phyloP scores from a whole-genome alignment of 495 filamentous ascomycete genomes.

The Chaetomidium leptoderma region DNA sequence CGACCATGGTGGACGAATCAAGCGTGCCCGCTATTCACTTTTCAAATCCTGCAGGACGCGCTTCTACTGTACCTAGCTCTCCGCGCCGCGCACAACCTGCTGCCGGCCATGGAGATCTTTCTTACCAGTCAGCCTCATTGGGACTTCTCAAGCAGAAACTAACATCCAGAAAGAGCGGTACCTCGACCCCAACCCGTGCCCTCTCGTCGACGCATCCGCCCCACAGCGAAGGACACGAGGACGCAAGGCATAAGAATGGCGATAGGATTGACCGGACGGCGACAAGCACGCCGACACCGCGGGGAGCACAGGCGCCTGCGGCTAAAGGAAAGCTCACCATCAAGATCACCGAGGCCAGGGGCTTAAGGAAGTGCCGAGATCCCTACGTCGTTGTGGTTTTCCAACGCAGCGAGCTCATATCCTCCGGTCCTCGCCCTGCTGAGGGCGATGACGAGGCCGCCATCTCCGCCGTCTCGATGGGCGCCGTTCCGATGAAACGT shows the following conservation, averaged over 20 bases:
- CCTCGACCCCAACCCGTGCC: conserved; percentile 79
- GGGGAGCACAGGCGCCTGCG: conserved; percentile 61
- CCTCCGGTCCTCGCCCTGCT: conserved; percentile 63
- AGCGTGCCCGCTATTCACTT: conserved; percentile 67
- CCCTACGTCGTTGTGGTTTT: conserved; percentile 97
- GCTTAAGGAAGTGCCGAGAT: conserved; percentile 72
- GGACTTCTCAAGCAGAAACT: conserved; percentile 72
- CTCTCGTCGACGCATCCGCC: conserved; percentile 56
- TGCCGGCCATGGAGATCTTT: conserved; percentile 49
- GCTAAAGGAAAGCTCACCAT: conserved; percentile 87
- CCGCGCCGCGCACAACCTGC: conserved; percentile 46
- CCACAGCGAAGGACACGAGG: conserved; percentile 37
- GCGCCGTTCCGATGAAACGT: conserved; percentile 58
- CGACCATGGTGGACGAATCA: conserved; percentile 60
- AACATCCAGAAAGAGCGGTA: conserved; percentile 86
- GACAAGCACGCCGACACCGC: conserved; percentile 40
- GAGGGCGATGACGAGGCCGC: conserved; percentile 48
- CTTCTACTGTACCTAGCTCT: conserved; percentile 55
- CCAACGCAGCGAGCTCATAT: conserved; percentile 93
- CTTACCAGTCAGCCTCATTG: conserved; percentile 54
- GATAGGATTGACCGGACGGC: conserved; percentile 37
- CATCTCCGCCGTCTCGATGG: conserved; percentile 42
- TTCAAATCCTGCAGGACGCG: conserved; percentile 63
- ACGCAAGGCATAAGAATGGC: conserved; percentile 34
- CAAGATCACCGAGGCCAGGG: conserved; percentile 77